Percentiles rank a stretch among this genome's conserved stretches.
phyloP scores from a whole-genome alignment of 495 filamentous ascomycete species.

The Opeltia flavorubescens region DNA sequence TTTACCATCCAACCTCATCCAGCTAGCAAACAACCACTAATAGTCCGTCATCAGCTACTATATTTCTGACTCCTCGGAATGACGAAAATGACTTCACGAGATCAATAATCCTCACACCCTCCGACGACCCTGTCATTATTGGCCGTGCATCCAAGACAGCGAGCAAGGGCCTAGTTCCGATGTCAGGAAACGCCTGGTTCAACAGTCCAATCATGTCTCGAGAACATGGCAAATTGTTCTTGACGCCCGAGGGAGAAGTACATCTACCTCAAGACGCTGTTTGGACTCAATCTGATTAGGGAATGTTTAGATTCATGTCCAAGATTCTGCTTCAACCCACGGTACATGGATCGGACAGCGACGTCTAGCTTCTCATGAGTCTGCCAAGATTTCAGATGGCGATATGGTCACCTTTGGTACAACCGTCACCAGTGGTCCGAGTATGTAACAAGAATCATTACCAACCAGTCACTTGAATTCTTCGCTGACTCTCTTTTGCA shows the following conservation, averaged over 20 bases:
- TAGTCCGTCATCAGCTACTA: background rate
- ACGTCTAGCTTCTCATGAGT: slow-evolving; percentile 24
- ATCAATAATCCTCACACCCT: slow-evolving; percentile 1
- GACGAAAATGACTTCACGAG: background rate
- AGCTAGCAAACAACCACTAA: no score
- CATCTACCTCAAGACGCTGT: background rate
- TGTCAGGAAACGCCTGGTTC: slow-evolving; percentile 54
- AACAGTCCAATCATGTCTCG: slow-evolving; percentile 74
- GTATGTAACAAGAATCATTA: slow-evolving; percentile 19
- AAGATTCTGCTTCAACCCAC: slow-evolving; percentile 42
- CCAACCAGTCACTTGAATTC: background rate
- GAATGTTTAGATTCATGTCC: slow-evolving; percentile 11
- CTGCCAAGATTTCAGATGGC: slow-evolving; percentile 24
- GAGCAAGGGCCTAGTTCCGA: slow-evolving; percentile 34
- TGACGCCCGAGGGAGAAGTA: slow-evolving; percentile 31
- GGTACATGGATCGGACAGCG: slow-evolving; percentile 38
- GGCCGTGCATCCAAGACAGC: slow-evolving; percentile 49
- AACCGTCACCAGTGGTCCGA: slow-evolving; percentile 35
- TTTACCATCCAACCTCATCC: background rate
- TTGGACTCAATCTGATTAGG: background rate
- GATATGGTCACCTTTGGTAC: slow-evolving; percentile 41
- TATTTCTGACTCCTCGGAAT: slow-evolving; percentile 2
- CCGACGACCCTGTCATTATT: slow-evolving; percentile 22
- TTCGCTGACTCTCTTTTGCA: background rate
- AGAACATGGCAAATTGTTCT: slow-evolving; percentile 49